Evolutionary conservation across 139 green algal species (phyloP).

Genomic region (Picochlorum sp.): DNA sequence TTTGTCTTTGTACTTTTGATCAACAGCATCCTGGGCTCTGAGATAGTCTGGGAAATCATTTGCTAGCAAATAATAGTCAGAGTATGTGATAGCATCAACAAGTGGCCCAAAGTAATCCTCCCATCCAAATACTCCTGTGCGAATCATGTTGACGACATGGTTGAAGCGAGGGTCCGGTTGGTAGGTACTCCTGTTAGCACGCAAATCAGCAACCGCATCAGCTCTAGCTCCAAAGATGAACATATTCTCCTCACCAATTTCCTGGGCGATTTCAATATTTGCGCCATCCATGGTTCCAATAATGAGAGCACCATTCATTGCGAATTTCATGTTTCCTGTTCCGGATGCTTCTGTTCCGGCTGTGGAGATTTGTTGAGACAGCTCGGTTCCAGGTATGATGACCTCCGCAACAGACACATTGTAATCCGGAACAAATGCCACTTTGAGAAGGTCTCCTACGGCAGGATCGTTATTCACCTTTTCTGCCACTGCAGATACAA

Average conservation of each 20-base stretch:
- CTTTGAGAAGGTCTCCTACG: conserved; percentile 90
- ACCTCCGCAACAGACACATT: conserved; percentile 92
- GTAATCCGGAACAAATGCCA: conserved; percentile 95
- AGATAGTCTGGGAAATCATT: conserved; percentile 96
- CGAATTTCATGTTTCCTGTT: conserved; percentile 99
- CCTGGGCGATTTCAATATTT: conserved; percentile 94
- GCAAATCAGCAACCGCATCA: conserved; percentile 51
- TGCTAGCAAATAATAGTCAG: conserved; percentile 94
- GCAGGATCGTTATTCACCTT: conserved; percentile 84
- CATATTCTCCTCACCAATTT: conserved; percentile 64
- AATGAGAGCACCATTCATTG: conserved; percentile 94
- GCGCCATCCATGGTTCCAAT: conserved; percentile 94
- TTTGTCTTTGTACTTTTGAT: conserved; percentile 57
- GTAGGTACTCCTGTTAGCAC: conserved; percentile 47
- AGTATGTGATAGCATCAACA: conserved; percentile 71
- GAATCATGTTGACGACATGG: conserved; percentile 69
- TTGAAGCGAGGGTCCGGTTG: conserved; percentile 62
- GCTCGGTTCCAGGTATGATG: conserved; percentile 80
- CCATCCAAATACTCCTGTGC: conserved; percentile 84
- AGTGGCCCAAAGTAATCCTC: conserved; percentile 91
- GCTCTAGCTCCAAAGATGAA: conserved; percentile 79
- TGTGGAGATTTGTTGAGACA: conserved; percentile 95
- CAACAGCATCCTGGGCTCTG: conserved; percentile 56
- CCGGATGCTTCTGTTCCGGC: conserved; percentile 93
- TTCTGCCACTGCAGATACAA: conserved; percentile 82